A percentile compares a stretch with the other conserved stretches of the same genome.
These are phyloP conservation scores for Penicillium riverlandense DNA, from an alignment of 495 filamentous ascomycete genomes.

Conservation along the genomic window DNA sequence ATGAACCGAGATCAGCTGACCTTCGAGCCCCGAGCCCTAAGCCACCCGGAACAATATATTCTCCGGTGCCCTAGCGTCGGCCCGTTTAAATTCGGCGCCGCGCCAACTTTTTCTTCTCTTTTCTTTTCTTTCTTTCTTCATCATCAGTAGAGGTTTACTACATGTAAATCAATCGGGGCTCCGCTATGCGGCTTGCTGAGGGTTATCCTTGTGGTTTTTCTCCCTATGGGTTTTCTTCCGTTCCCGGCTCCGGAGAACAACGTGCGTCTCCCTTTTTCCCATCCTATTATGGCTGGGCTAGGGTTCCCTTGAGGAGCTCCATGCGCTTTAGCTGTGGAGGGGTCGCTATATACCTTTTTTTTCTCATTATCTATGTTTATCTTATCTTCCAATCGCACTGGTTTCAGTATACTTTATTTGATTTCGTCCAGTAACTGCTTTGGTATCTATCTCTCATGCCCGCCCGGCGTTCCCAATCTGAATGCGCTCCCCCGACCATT, in stretches of 20 bases:
- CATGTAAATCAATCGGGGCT: slow-evolving; percentile 38
- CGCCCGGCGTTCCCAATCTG: slow-evolving; percentile 75
- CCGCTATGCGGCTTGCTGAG: slow-evolving; percentile 43
- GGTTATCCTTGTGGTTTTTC: slow-evolving; percentile 36
- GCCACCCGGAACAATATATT: slow-evolving; percentile 2
- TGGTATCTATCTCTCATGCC: slow-evolving; percentile 31
- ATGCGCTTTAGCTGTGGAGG: slow-evolving; percentile 45
- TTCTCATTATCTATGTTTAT: slow-evolving; percentile 1
- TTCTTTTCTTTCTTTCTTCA: slow-evolving; percentile 34
- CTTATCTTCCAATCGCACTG: neutral
- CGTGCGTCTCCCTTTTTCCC: slow-evolving; percentile 38
- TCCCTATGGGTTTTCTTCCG: slow-evolving; percentile 41
- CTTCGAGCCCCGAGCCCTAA: neutral
- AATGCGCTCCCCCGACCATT: slow-evolving; percentile 67
- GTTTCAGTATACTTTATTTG: too few relatives aligned
- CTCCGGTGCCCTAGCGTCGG: slow-evolving; percentile 13
- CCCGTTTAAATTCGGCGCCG: neutral
- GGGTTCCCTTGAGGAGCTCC: slow-evolving; percentile 40
- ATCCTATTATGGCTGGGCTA: slow-evolving; percentile 41
- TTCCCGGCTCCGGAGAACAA: slow-evolving; percentile 41
- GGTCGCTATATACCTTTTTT: slow-evolving; percentile 33
- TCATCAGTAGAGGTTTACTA: slow-evolving; percentile 49
- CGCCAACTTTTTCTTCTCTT: slow-evolving; percentile 6
- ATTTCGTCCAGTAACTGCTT: neutral
- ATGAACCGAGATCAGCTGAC: too few relatives aligned